Evolutionary conservation across 495 filamentous ascomycete species (phyloP).

Genomic region (Talaromyces trachyspermus): DNA sequence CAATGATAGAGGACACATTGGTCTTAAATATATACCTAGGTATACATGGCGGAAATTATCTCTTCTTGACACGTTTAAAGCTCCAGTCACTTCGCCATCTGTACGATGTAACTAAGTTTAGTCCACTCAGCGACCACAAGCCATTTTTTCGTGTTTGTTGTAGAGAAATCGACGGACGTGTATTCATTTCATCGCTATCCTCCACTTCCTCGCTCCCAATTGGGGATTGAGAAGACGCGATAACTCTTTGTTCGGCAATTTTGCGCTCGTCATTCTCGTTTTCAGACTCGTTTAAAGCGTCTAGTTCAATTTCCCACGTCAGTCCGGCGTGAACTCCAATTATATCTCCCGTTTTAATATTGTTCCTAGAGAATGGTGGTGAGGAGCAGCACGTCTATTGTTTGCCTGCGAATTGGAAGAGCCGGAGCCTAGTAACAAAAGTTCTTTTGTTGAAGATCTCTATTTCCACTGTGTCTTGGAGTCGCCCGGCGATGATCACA

Average conservation of each 20-base stretch:
- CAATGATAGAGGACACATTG: no score
- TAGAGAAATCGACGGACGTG: not conserved
- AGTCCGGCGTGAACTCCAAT: slow-evolving; percentile 28
- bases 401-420: not conserved
- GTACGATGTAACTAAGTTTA: slow-evolving; percentile 11
- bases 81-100: not conserved
- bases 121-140: slow-evolving; percentile 39
- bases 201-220: not conserved
- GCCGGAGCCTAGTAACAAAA: not conserved
- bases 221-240: slow-evolving; percentile 5
- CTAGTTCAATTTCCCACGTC: slow-evolving; percentile 28
- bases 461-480: not conserved
- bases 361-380: not conserved
- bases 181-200: slow-evolving; percentile 3
- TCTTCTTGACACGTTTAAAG: not conserved
- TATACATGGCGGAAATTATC: no score
- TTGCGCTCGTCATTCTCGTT: not conserved
- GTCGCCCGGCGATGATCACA: not conserved
- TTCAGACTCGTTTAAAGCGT: not conserved
- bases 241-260: not conserved
- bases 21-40: no score
- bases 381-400: no score
- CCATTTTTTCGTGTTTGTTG: slow-evolving; percentile 17
- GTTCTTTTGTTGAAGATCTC: not conserved
- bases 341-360: slow-evolving; percentile 17